Base-by-base conservation (phyloP, 2,329 filamentous ascomycete species). In the Paraphaeosphaeria sporulosa region DNA sequence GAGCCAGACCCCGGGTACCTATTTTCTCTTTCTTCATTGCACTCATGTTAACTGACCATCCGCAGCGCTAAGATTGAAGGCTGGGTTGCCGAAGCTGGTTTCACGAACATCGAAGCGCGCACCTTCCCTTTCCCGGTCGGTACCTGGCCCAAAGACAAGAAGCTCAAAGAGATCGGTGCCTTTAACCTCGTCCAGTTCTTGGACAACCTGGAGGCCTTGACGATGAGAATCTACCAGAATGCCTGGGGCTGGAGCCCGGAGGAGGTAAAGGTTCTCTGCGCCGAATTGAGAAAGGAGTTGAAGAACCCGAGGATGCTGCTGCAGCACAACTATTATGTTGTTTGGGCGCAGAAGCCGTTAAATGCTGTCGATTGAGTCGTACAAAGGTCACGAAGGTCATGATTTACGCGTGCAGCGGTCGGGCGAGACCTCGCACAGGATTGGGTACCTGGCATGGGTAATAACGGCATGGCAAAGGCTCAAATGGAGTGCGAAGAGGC, bases 1-100 rank as follows among this genome's bases (percentile, higher is more conserved):
- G 76, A 80, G 32, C 72, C 79, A 57, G 76, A 78, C 55, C 79
- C 81, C 40, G 76, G 75, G 48, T 63, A 59, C 38, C 13, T 30
- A 27, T 10, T n/a, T 10, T 10, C 17, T 15, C 48, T 13, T 27
- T 43, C 25, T n/a, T 23, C 30, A 23, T 43, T 38, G 10, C 19
- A 25, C 25, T 27, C 27, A 19, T 6, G 54, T 38, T 36, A 2
- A 23, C 61, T 47, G 51, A 48, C 36, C 40, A 32, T 27, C n/a
- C 30, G 40, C 42, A 66, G 67, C 17, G 65, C 67, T 8, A 63
- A 70, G 48, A 55, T 72, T 13, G 63, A 71, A 40, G 32, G 34
- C 44, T 72, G 68, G 69, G 62, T 70, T n/a, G 63, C 63, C 49
- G 65, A 69, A 23, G 65, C 66, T 12, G 69, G 70, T 25, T 73